Conservation (phyloP, 1,284 basidiomycete genomes). For the Pyrrhoderma noxium region DNA sequence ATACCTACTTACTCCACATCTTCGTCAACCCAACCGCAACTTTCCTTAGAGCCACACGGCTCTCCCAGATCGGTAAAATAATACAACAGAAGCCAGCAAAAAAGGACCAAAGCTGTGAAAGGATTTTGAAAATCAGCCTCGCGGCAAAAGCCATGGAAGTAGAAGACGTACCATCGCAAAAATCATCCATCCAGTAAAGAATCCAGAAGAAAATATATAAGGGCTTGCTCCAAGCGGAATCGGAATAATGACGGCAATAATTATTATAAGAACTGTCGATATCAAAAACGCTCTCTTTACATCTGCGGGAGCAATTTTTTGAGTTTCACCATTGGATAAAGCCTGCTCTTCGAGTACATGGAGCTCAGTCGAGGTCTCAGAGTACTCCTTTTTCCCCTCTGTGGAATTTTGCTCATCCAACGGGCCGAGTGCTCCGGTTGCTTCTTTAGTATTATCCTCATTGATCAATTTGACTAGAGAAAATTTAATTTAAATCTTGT, state of each 20-base stretch:
- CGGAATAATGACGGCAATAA: constrained; percentile 30
- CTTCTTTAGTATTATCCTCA: no score
- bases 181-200: constrained; percentile 46
- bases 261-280: constrained; percentile 35
- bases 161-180: constrained; percentile 35
- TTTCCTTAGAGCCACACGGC: constrained; percentile 5
- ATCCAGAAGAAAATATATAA: constrained; percentile 41
- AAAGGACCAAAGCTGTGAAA: constrained; percentile 41
- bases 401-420: no score
- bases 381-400: no score
- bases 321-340: no score
- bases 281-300: constrained; percentile 37
- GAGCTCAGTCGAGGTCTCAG: no score
- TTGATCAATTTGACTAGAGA: constrained; percentile 13
- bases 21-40: constrained; percentile 2
- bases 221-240: constrained; percentile 47
- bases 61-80: constrained; percentile 40
- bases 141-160: constrained; percentile 3
- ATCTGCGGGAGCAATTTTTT: constrained; percentile 25
- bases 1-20: no score
- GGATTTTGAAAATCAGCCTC: background rate
- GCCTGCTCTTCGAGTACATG: no score
- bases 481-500: background rate
- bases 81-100: constrained; percentile 41
- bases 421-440: no score